These are phyloP conservation scores for Thuidium tamariscinum DNA, from an alignment of 225 moss, liverwort and hornwort species.

Conservation along the genomic window DNA sequence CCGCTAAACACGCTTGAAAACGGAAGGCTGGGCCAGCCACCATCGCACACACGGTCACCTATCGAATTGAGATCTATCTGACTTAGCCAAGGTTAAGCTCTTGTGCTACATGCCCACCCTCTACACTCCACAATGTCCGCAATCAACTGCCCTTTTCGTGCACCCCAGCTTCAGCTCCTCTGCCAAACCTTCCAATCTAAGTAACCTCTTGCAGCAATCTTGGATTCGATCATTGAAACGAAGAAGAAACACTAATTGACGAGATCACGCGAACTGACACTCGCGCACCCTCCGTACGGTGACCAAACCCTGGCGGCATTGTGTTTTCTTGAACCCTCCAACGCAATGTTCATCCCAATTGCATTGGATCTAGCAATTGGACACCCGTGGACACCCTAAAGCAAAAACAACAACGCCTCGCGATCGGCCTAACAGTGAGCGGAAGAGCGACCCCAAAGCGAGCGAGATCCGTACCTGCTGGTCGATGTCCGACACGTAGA, in stretches of 20 bases:
- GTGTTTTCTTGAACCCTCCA: not conserved
- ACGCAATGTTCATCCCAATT: not conserved
- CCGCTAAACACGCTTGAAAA: not conserved
- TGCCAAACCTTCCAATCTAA: no score
- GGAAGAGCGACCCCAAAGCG: not conserved
- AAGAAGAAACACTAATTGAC: not conserved
- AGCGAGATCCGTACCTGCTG: conserved; percentile 62
- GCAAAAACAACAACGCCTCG: not conserved
- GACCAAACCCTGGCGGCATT: not conserved
- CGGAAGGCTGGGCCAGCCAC: no score
- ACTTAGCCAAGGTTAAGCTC: not conserved
- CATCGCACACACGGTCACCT: not conserved
- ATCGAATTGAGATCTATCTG: not conserved
- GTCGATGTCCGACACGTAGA: conserved; percentile 95
- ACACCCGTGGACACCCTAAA: not conserved
- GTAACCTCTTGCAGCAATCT: not conserved
- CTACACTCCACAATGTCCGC: not conserved
- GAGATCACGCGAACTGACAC: not conserved
- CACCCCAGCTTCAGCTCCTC: not conserved
- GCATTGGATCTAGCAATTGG: not conserved
- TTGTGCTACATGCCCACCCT: not conserved
- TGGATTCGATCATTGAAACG: not conserved
- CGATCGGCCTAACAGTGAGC: not conserved
- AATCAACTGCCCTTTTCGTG: not conserved
- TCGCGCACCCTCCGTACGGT: not conserved